Evolutionary conservation across 1,139 yeast species (phyloP).

Genomic region (Yamadazyma siamensis): DNA sequence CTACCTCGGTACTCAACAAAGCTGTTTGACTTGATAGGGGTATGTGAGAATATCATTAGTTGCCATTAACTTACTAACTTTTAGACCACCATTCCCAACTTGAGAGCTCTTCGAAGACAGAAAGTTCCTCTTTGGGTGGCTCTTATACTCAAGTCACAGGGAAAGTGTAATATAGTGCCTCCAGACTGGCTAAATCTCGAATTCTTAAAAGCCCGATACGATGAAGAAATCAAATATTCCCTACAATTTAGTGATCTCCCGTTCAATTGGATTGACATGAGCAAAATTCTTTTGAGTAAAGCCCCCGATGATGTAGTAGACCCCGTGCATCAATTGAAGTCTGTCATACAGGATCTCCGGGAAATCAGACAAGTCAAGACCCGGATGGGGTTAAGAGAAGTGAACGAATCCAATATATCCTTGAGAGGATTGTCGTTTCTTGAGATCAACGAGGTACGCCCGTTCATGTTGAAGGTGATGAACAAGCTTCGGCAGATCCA

Average conservation of each 20-base stretch:
- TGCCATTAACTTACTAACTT: conserved; percentile 13
- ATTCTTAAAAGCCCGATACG: conserved; percentile 57
- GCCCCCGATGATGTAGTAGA: conserved; percentile 78
- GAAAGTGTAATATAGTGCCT: conserved; percentile 78
- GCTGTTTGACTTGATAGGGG: conserved; percentile 63
- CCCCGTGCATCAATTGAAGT: conserved; percentile 60
- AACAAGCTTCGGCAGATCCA: conserved; percentile 60
- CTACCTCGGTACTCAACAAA: conserved; percentile 74
- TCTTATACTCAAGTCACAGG: conserved; percentile 73
- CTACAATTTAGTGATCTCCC: conserved; percentile 71
- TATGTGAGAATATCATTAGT: conserved; percentile 13
- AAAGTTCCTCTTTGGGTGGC: conserved; percentile 89
- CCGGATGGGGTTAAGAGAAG: conserved; percentile 68
- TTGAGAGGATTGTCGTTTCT: conserved; percentile 77
- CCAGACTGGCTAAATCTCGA: conserved; percentile 80
- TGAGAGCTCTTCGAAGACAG: conserved; percentile 67
- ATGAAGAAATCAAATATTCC: conserved; percentile 60
- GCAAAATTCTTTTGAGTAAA: conserved; percentile 60
- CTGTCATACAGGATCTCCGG: conserved; percentile 75
- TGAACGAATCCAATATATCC: conserved; percentile 81
- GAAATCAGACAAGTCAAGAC: conserved; percentile 83
- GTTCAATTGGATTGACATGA: conserved; percentile 81
- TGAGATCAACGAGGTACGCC: conserved; percentile 87
- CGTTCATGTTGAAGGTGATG: conserved; percentile 79
- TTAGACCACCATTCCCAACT: conserved; percentile 45